Evolutionary conservation across 176 grass and related monocot species (phyloP).

Genomic region (Paspalum vaginatum): DNA sequence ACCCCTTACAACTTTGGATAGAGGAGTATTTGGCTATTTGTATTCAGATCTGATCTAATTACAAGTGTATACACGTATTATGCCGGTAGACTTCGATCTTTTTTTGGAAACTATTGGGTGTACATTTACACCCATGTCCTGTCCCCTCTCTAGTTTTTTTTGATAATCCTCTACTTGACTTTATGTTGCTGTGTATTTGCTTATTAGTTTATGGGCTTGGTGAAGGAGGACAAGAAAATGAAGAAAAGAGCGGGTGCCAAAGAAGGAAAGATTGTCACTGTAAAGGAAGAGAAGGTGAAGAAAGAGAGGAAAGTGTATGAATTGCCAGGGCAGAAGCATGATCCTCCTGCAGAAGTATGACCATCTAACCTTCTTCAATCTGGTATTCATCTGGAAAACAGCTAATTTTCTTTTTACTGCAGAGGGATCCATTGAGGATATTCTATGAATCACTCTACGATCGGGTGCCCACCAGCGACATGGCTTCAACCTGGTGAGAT

Average conservation of each 20-base stretch:
- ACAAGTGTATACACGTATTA: too few species aligned
- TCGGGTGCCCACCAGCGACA: conserved; percentile 85
- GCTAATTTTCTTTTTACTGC: conserved; percentile 35
- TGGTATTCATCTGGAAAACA: not conserved
- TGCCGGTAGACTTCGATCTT: too few species aligned
- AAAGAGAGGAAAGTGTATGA: conserved; percentile 77
- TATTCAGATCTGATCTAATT: too few species aligned
- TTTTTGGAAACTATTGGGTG: too few species aligned
- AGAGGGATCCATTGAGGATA: conserved; percentile 95
- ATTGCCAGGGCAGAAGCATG: conserved; percentile 94
- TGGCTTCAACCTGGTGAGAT: conserved; percentile 84
- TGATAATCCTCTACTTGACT: not conserved
- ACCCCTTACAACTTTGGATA: too few species aligned
- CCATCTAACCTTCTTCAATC: conserved; percentile 32
- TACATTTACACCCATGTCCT: too few species aligned
- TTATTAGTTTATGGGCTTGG: conserved; percentile 24
- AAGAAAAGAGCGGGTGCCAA: conserved; percentile 47
- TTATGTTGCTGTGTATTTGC: conserved; percentile 23
- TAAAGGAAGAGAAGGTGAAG: conserved; percentile 48
- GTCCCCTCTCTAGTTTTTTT: too few species aligned
- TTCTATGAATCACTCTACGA: conserved; percentile 93
- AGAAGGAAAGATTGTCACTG: conserved; percentile 23
- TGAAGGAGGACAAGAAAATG: conserved; percentile 54
- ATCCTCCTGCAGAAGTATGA: conserved; percentile 86
- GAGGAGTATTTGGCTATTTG: too few species aligned